Conservation (phyloP, 1,284 basidiomycete species). For the Paramarasmius palmivorus region DNA sequence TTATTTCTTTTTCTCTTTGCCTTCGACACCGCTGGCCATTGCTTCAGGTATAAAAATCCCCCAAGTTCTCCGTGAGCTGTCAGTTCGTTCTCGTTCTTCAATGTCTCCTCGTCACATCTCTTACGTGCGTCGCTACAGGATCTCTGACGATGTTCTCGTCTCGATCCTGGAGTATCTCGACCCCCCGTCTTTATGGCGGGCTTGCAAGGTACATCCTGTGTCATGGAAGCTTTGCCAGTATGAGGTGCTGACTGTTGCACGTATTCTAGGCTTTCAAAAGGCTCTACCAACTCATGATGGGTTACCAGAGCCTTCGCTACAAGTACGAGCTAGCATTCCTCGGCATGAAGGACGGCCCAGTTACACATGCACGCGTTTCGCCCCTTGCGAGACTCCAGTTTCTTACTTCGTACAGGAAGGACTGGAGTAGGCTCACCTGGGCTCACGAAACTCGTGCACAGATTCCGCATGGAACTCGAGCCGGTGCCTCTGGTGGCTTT, state of each 20-base stretch:
- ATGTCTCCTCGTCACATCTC: constrained; percentile 44
- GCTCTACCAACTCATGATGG: constrained; percentile 42
- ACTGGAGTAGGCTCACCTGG: constrained; percentile 54
- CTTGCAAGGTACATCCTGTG: constrained; percentile 43
- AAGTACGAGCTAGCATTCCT: constrained; percentile 52
- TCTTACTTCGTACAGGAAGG: constrained; percentile 47
- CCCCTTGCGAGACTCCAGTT: constrained; percentile 45
- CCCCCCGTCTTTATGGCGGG: constrained; percentile 49
- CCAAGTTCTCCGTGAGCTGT: background rate
- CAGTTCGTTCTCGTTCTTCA: constrained; percentile 6
- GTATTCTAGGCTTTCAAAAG: constrained; percentile 49
- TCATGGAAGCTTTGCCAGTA: background rate
- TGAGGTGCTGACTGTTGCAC: background rate
- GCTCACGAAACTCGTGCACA: constrained; percentile 47
- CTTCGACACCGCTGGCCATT: constrained; percentile 24
- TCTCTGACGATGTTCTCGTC: constrained; percentile 55
- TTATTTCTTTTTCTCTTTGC: constrained; percentile 38
- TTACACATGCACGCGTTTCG: constrained; percentile 35
- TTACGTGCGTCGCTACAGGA: constrained; percentile 42
- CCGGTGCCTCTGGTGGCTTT: constrained; percentile 51
- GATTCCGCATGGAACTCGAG: constrained; percentile 41
- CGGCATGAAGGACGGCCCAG: constrained; percentile 55
- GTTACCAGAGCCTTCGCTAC: constrained; percentile 51
- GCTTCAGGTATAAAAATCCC: constrained; percentile 44
- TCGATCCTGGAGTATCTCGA: constrained; percentile 54